Evolutionary conservation across 177 flowering plant species (phyloP), one percentile per base, ranked within the genome.

Genomic region (Telopea speciosissima): DNA sequence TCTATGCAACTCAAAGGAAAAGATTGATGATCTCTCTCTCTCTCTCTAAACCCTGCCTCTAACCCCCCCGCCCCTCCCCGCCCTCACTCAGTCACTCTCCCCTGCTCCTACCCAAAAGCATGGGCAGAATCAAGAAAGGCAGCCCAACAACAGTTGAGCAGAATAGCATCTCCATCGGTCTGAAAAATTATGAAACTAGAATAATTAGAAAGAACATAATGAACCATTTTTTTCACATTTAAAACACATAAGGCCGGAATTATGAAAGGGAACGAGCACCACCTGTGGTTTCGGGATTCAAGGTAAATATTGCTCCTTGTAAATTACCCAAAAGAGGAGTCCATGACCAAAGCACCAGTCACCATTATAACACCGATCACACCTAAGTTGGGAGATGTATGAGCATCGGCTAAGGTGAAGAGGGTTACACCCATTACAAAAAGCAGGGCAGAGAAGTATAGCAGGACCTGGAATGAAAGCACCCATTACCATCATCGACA

Each of bases 401-500:
- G 85, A 16, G 97, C 97, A 79, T 95, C 99, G 0, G 99, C 99
- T 60, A 91, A 78, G 42, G 97, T 95, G 85, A 95, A 95, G 21
- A 95, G 85, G 73, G 92, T 92, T 73, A 95, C n/a, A n/a, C 99
- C 99, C 63, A 89, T 78, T 0, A 95, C 97, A 21, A 95, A 79
- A 64, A 95, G 89, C 10, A 90, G 14, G 8, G 99, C 97, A 1
- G 99, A 88, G 6, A 92, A 49, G n/a, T n/a, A n/a, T n/a, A n/a
- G n/a, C n/a, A n/a, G 49, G 82, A 1, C 99, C 99, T 0, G 99
- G 97, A 24, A 95, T 91, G 73, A 95, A 92, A 14, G 97, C 94
- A 22, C 99, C 99, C 99, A 95, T 95, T 73, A 92, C 68, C 97
- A 95, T 95, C 77, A 95, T n/a, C n/a, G n/a, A n/a, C n/a, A n/a